phyloP scores from a whole-genome alignment of 1,139 yeast genomes.

The Scheffersomyces titani region DNA sequence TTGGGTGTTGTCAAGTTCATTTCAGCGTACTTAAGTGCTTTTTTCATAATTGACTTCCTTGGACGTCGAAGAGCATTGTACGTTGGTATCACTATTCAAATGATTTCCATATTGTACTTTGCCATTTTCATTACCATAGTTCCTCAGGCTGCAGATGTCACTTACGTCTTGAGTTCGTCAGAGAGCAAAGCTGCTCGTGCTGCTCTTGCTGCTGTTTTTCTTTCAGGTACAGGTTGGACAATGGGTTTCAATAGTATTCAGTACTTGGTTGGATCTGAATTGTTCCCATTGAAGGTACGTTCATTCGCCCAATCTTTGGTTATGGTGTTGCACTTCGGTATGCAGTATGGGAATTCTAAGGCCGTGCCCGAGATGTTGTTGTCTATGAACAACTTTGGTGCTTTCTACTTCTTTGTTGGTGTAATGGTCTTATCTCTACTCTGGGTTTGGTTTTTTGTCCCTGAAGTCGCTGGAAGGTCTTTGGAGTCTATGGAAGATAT shows the following conservation, averaged over 20 bases:
- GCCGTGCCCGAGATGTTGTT: conserved; percentile 56
- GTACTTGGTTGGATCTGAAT: conserved; percentile 59
- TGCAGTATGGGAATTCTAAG: conserved; percentile 62
- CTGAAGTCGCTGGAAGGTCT: conserved; percentile 54
- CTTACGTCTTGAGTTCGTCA: conserved; percentile 26
- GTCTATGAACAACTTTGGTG: conserved; percentile 50
- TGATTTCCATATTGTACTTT: conserved; percentile 34
- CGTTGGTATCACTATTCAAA: conserved; percentile 40
- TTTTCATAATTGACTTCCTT: conserved; percentile 47
- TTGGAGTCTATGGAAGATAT: conserved; percentile 60
- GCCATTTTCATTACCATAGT: conserved; percentile 50
- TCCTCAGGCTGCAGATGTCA: conserved; percentile 42
- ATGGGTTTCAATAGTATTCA: conserved; percentile 63
- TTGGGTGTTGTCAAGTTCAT: conserved; percentile 50
- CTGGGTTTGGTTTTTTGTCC: conserved; percentile 56
- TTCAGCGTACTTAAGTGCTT: conserved; percentile 47
- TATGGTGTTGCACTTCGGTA: conserved; percentile 60
- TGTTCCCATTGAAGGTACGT: conserved; percentile 57
- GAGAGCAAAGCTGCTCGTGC: conserved; percentile 44
- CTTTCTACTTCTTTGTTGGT: conserved; percentile 55
- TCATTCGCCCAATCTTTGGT: conserved; percentile 54
- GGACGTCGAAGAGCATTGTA: conserved; percentile 46
- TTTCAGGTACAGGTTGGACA: conserved; percentile 63
- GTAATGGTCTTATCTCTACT: conserved; percentile 41
- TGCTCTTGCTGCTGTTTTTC: conserved; percentile 54